phyloP scores from a whole-genome alignment of 164 flowering plant genomes.

The Paratinospora sagittata region DNA sequence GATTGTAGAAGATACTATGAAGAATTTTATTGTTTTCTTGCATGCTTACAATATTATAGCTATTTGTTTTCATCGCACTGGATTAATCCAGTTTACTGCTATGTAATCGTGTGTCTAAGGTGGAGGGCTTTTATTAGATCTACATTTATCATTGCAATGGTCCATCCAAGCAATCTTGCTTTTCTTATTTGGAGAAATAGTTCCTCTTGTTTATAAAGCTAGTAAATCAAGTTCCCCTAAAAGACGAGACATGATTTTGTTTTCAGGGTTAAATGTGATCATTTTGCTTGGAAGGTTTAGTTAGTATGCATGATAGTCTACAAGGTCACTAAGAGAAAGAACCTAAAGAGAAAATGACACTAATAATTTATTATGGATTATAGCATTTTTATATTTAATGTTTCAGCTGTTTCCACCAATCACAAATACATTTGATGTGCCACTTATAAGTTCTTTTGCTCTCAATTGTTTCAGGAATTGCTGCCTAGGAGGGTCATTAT shows the following conservation, averaged over 20 bases:
- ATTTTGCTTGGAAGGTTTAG: neutral
- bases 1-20: too few relatives aligned
- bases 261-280: neutral
- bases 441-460: slow-evolving; percentile 12
- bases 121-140: too few relatives aligned
- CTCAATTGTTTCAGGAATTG: slow-evolving; percentile 45
- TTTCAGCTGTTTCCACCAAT: neutral
- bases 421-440: neutral
- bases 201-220: neutral
- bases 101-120: too few relatives aligned
- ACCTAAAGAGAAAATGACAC: neutral
- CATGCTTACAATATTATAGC: too few relatives aligned
- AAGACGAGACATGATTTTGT: neutral
- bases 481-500: slow-evolving; percentile 40
- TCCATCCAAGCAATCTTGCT: too few relatives aligned
- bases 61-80: too few relatives aligned
- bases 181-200: neutral
- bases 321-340: neutral
- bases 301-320: neutral
- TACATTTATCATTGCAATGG: too few relatives aligned
- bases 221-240: neutral
- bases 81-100: too few relatives aligned
- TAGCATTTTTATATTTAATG: neutral
- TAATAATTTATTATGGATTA: neutral
- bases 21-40: too few relatives aligned